Base-by-base conservation (phyloP, 768 basidiomycete genomes). In the Fomitopsis serialis region DNA sequence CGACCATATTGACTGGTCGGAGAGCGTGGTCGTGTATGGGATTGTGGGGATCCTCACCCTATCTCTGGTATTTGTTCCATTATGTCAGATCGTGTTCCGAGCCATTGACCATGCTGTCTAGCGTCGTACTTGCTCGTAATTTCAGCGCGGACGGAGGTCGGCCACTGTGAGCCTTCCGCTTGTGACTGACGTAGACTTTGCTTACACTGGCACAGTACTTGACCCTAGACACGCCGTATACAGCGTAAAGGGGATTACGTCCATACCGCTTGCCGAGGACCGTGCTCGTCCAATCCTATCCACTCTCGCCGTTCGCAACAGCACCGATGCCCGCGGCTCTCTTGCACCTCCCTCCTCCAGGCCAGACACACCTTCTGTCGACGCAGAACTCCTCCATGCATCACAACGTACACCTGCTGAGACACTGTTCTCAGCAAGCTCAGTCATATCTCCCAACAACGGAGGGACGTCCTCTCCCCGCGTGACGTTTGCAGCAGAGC, bases 51-150 rank as follows among this genome's bases (percentile, higher is more conserved):
- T 89, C 17, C 63, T 93, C 55, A 81, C 84, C 55, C 68, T 93
- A 22, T 84, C 63, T 78, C 84, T 62, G 80, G 90, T 92, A 69
- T 54, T 68, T 56, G 54, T 54, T 42, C 7, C 37, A 40, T 15
- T 49, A 37, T 24, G 48, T 27, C n/a, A n/a, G 37, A 24, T n/a
- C 37, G 45, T 36, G 9, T 51, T 24, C 55, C 44, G 2, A 4
- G 6, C 6, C 8, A 22, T 13, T 43, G 29, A 24, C 27, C 48
- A 42, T 46, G 25, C 21, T 55, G 47, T 46, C 17, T 53, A 92
- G 91, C 79, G 34, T 87, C 90, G 9, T 85, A 91, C 72, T 69
- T 93, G 17, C 70, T 93, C 42, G 86, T 90, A 3, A 79, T 93
- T 45, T 83, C 81, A 19, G 74, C 80, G 1, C 78, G 79, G 54